Evolutionary conservation across 805 yeast genomes (phyloP).

Genomic region (Kazachstania kunashirensis): DNA sequence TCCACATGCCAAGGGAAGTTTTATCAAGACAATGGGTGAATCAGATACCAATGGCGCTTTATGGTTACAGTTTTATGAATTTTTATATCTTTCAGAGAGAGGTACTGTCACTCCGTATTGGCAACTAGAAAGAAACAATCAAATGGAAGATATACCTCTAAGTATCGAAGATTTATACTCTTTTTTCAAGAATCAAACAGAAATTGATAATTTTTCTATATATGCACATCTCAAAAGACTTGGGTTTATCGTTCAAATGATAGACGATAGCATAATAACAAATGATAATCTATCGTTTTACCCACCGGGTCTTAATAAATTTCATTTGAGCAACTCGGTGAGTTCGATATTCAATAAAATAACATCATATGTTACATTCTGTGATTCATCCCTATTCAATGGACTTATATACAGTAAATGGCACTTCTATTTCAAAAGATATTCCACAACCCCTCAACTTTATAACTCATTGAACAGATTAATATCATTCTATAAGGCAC

Average conservation of each 20-base stretch:
- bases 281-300: conserved; percentile 8
- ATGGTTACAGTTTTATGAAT: conserved; percentile 56
- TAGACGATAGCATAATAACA: neutral
- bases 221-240: conserved; percentile 66
- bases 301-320: conserved; percentile 5
- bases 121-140: conserved; percentile 9
- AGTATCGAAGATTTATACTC: conserved; percentile 59
- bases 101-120: conserved; percentile 48
- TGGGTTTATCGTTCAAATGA: conserved; percentile 54
- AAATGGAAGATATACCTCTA: conserved; percentile 31
- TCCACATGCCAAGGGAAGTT: conserved; percentile 57
- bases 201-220: conserved; percentile 50
- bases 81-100: conserved; percentile 69
- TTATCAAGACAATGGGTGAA: conserved; percentile 61
- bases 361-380: conserved; percentile 1
- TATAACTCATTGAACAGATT: conserved; percentile 24
- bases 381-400: conserved; percentile 9
- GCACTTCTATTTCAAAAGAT: conserved; percentile 13
- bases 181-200: conserved; percentile 33
- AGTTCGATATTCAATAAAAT: neutral
- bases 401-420: conserved; percentile 15
- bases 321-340: neutral
- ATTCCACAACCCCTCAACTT: conserved; percentile 24
- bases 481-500: conserved; percentile 17
- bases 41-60: conserved; percentile 40